Base-by-base conservation (phyloP, 192 early-diverging fungal genomes). In the Coemansia sp. region DNA sequence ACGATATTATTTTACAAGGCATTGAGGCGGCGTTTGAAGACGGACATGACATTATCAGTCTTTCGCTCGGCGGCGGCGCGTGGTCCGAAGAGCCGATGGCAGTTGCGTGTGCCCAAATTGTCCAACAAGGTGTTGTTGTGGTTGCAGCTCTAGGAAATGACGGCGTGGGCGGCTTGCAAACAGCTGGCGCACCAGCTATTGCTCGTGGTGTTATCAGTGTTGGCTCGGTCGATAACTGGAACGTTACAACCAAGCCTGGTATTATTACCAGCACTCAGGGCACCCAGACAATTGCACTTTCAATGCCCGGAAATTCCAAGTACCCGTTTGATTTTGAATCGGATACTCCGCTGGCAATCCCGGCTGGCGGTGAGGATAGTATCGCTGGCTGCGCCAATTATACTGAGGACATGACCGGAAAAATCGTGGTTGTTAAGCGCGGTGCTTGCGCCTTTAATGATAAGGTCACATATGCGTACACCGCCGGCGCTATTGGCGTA, bases 91-190 rank as follows among this genome's bases (percentile, higher is more conserved):
- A 81, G n/a, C 87, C 88, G 1, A 50, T 77, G 6, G 71, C 86
- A 4, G 56, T 80, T 39, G 39, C 39, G 3, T 27, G 38, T 12
- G 39, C 57, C 21, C 37, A 45, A 39, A 0, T 61, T 87, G n/a
- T 84, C 71, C 22, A 68, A 82, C 52, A 69, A 48, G 89, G 89
- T 25, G 69, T 88, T 26, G 67, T 88, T 16, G 84, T 93, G 19
- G 82, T 86, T 49, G 79, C 87, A 12, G 84, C 92, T 16, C 78
- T 82, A 26, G 93, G 93, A 16, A 96, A 96, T 80, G 84, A 87
- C 31, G 93, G 93, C 26, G 29, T 56, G 31, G 74, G 72, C 22
- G 90, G 90, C 3, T 29, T 89, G 6, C 86, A 75, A 58, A 82
- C 84, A 29, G 79, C 81, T 3, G 62, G 77, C 10, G 56, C 83